Base-by-base conservation (phyloP, 2,329 filamentous ascomycete genomes). In the Sarocladiaceae sp. region DNA sequence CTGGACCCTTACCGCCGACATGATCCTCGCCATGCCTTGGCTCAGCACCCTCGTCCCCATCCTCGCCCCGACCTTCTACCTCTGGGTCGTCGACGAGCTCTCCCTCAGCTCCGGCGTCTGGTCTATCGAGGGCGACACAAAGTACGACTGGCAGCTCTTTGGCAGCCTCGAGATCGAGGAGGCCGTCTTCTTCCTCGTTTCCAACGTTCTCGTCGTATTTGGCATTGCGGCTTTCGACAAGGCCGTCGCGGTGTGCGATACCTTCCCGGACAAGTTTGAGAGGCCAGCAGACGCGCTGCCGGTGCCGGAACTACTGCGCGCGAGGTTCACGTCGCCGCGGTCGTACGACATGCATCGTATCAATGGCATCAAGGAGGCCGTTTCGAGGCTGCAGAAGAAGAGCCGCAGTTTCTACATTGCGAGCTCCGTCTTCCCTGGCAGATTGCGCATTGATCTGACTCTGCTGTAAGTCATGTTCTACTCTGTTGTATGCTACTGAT, bases 361-460 rank as follows among this genome's bases (percentile, higher is more conserved):
- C 12, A 51, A 60, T 3, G 81, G 78, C 0, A 65, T 87, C 6
- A 61, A 69, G 23, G 75, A 84, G 49, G 80, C 82, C 1, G 74
- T 82, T 0, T 51, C 55, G 1, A 72, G 78, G 6, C 62, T 88
- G 6, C 64, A 71, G 41, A 69, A 67, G 45, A 88, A 88, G 55
- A 88, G 83, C 52, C 73, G 83, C 39, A 87, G 82, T 53, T 88
- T 88, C 58, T 86, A 85, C 51, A 66, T 88, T 5, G 85, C 83
- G 0, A 85, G 81, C 50, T 76, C 80, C 0, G 76, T 80, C 0
- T 88, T 89, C 50, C 72, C 78, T 31, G 83, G 83, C 2, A 73
- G 79, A 19, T 64, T 88, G 6, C 73, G 83, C 4, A 79, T 83
- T 23, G 83, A 88, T 51, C 58, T 88, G 11, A 72, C 85, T 20